phyloP scores from a whole-genome alignment of 148 eudicot species.

The Hydrangea macrophylla region DNA sequence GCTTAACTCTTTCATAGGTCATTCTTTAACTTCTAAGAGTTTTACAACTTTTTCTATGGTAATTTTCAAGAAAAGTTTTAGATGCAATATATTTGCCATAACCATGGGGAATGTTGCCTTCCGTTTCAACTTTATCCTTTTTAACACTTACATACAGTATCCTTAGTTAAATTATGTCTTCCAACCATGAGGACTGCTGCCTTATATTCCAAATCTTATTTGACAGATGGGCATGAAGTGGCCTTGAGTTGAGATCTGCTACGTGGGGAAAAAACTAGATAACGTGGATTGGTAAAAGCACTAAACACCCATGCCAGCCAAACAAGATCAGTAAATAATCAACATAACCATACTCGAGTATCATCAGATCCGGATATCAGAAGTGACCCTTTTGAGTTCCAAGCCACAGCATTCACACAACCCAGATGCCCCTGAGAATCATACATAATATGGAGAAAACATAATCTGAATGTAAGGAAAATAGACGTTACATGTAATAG shows the following conservation, averaged over 20 bases:
- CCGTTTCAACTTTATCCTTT: too few relatives aligned
- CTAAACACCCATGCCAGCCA: neutral
- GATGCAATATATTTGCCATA: too few relatives aligned
- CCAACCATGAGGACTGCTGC: too few relatives aligned
- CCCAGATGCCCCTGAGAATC: slow-evolving; percentile 75
- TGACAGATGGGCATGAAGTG: too few relatives aligned
- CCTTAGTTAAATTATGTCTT: too few relatives aligned
- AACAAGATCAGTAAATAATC: slow-evolving; percentile 1
- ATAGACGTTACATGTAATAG: neutral
- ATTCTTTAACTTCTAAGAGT: too few relatives aligned
- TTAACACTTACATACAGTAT: too few relatives aligned
- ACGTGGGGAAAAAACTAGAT: neutral
- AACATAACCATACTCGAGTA: slow-evolving; percentile 52
- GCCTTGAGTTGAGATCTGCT: neutral
- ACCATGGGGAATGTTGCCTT: too few relatives aligned
- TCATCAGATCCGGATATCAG: slow-evolving; percentile 97
- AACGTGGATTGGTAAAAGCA: neutral
- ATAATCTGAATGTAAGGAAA: neutral
- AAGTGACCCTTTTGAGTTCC: slow-evolving; percentile 92
- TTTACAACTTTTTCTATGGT: too few relatives aligned
- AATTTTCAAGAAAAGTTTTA: too few relatives aligned
- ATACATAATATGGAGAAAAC: neutral
- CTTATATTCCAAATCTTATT: too few relatives aligned
- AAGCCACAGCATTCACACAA: slow-evolving; percentile 88
- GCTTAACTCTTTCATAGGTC: too few relatives aligned